phyloP scores from a whole-genome alignment of 495 filamentous ascomycete genomes.

The Aspergillus incahuasiensis region DNA sequence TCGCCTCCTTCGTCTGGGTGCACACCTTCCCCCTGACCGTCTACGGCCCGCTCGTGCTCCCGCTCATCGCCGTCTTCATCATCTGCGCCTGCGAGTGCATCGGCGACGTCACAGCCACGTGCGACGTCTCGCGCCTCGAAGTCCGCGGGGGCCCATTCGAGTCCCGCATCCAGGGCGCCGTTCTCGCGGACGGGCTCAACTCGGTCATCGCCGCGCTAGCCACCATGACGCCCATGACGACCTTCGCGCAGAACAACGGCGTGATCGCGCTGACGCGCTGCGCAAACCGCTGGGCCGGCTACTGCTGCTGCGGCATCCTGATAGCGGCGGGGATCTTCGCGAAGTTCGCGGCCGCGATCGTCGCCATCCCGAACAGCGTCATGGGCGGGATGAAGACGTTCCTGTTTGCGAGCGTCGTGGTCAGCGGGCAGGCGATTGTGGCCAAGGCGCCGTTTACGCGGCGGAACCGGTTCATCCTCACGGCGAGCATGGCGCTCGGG shows the following conservation, averaged over 20 bases:
- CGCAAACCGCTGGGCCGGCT: slow-evolving; percentile 83
- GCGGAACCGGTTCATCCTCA: slow-evolving; percentile 84
- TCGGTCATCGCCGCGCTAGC: slow-evolving; percentile 73
- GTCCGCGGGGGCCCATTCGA: slow-evolving; percentile 78
- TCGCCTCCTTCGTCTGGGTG: slow-evolving; percentile 85
- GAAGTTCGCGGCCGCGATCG: slow-evolving; percentile 83
- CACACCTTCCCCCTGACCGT: slow-evolving; percentile 76
- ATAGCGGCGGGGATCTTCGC: slow-evolving; percentile 85
- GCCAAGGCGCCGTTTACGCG: slow-evolving; percentile 72
- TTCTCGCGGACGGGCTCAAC: slow-evolving; percentile 69
- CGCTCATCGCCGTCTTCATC: slow-evolving; percentile 80
- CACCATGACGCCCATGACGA: slow-evolving; percentile 81
- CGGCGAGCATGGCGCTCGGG: slow-evolving; percentile 69
- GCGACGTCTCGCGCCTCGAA: slow-evolving; percentile 78
- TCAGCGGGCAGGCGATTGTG: slow-evolving; percentile 83
- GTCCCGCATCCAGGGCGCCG: slow-evolving; percentile 84
- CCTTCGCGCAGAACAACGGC: slow-evolving; percentile 85
- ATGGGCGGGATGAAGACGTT: slow-evolving; percentile 94
- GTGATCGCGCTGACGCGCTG: slow-evolving; percentile 88
- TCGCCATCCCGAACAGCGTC: slow-evolving; percentile 74
- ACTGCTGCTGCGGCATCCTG: slow-evolving; percentile 70
- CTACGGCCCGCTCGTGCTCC: slow-evolving; percentile 81
- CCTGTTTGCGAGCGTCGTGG: slow-evolving; percentile 76
- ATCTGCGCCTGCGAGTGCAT: slow-evolving; percentile 88
- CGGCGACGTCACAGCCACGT: slow-evolving; percentile 56